Conservation (phyloP, 352 stramenopile genomes). For the Aphanomyces astaci region DNA sequence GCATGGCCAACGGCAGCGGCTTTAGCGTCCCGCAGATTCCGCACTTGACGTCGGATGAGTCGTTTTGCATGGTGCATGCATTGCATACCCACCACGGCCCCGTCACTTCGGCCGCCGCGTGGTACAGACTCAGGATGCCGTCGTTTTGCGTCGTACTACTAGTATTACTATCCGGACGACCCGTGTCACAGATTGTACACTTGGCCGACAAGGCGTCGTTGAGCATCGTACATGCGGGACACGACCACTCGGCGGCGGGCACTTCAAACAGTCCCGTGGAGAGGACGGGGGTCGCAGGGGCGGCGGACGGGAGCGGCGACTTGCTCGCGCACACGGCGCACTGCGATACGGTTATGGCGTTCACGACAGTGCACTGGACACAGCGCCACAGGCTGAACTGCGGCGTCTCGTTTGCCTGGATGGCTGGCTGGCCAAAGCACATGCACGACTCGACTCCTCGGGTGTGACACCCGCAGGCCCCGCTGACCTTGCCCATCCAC, state of each 20-base stretch:
- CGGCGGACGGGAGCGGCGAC: slow-evolving; percentile 26
- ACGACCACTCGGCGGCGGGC: slow-evolving; percentile 49
- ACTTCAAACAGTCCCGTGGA: not conserved
- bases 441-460: slow-evolving; percentile 44
- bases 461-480: slow-evolving; percentile 61
- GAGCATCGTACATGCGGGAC: slow-evolving; percentile 68
- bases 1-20: not conserved
- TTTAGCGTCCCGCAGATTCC: slow-evolving; percentile 10
- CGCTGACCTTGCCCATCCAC: slow-evolving; percentile 52
- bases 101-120: slow-evolving; percentile 46
- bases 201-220: slow-evolving; percentile 49
- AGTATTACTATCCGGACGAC: slow-evolving; percentile 29
- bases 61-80: slow-evolving; percentile 18
- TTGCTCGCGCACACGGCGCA: slow-evolving; percentile 62
- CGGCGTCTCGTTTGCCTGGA: slow-evolving; percentile 33
- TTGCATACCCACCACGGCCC: slow-evolving; percentile 27
- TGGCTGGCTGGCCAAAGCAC: slow-evolving; percentile 35
- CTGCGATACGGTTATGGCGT: slow-evolving; percentile 37
- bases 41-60: slow-evolving; percentile 2
- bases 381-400: slow-evolving; percentile 66
- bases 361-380: slow-evolving; percentile 76
- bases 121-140: slow-evolving; percentile 59
- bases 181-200: slow-evolving; percentile 67
- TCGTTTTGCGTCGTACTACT: too few relatives aligned
- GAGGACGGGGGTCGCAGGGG: slow-evolving; percentile 26